Evolutionary conservation across 495 filamentous ascomycete species (phyloP).

Genomic region (Aspergillus egyptiacus): DNA sequence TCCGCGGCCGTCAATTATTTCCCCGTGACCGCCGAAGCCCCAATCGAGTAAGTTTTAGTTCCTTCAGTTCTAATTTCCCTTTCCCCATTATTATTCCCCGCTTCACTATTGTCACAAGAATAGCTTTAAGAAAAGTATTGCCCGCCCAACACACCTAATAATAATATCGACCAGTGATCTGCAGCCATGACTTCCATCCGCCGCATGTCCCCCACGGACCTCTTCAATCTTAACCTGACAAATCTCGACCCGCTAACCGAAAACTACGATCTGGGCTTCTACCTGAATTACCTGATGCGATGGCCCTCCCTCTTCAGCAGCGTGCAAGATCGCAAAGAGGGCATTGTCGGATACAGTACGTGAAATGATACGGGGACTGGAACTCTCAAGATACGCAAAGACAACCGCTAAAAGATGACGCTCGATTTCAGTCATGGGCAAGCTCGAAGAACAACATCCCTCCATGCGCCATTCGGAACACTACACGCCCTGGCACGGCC

Average conservation of each 20-base stretch:
- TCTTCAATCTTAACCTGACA: constrained; percentile 76
- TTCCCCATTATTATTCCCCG: constrained; percentile 5
- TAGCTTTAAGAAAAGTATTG: no score
- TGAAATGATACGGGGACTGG: no score
- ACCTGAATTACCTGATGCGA: constrained; percentile 86
- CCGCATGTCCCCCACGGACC: constrained; percentile 63
- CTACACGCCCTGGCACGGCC: constrained; percentile 94
- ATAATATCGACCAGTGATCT: no score
- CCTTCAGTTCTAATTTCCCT: no score
- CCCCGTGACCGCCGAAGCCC: constrained; percentile 26
- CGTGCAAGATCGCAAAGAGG: constrained; percentile 71
- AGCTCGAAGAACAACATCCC: constrained; percentile 80
- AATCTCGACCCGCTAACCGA: constrained; percentile 92
- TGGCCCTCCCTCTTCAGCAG: constrained; percentile 92
- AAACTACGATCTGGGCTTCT: constrained; percentile 92
- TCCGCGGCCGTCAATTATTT: constrained; percentile 4
- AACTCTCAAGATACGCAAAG: no score
- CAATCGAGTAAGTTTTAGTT: constrained; percentile 11
- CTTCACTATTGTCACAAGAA: no score
- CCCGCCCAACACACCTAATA: no score
- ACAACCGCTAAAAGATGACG: not conserved
- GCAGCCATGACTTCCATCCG: constrained; percentile 62
- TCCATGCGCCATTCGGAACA: constrained; percentile 65
- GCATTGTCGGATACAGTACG: constrained; percentile 90
- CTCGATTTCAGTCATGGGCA: constrained; percentile 75